Percentiles rank a stretch among this genome's conserved stretches.
Conservation (phyloP, 1,284 basidiomycete genomes). For the Ustilago cynodontis region DNA sequence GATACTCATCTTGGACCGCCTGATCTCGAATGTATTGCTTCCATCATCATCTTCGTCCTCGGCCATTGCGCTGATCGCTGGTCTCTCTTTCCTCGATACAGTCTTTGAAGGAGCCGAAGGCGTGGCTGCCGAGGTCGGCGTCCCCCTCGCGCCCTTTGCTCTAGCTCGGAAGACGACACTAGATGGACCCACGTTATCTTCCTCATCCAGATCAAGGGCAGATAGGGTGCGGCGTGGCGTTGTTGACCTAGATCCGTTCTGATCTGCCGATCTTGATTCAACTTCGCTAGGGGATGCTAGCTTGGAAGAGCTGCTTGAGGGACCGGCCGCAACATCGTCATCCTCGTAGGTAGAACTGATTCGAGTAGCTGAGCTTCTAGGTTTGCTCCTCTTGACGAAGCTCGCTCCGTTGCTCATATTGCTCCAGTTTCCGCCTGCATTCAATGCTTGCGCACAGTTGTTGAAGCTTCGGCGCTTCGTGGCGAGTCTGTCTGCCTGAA, state of each 20-base stretch:
- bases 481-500: not conserved
- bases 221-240: not conserved
- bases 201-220: constrained; percentile 4
- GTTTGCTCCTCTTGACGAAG: constrained; percentile 45
- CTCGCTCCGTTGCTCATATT: constrained; percentile 27
- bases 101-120: constrained; percentile 4
- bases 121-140: constrained; percentile 2
- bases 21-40: constrained; percentile 26
- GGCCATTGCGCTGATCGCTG: constrained; percentile 6
- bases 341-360: constrained; percentile 34
- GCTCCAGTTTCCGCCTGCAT: not conserved
- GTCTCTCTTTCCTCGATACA: not conserved
- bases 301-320: constrained; percentile 1
- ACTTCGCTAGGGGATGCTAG: not conserved
- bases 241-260: not conserved
- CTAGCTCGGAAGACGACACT: constrained; percentile 32
- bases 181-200: constrained; percentile 1
- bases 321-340: constrained; percentile 5
- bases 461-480: not conserved
- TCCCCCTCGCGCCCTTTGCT: constrained; percentile 17
- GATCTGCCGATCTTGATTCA: not conserved
- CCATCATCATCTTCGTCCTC: constrained; percentile 17
- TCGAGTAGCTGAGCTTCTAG: constrained; percentile 23
- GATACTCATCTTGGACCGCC: constrained; percentile 24
- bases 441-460: not conserved